A percentile compares a stretch with the other conserved stretches of the same genome.
Evolutionary conservation across 2,329 filamentous ascomycete species (phyloP).

Genomic region (Pseudodiploospora longispora): DNA sequence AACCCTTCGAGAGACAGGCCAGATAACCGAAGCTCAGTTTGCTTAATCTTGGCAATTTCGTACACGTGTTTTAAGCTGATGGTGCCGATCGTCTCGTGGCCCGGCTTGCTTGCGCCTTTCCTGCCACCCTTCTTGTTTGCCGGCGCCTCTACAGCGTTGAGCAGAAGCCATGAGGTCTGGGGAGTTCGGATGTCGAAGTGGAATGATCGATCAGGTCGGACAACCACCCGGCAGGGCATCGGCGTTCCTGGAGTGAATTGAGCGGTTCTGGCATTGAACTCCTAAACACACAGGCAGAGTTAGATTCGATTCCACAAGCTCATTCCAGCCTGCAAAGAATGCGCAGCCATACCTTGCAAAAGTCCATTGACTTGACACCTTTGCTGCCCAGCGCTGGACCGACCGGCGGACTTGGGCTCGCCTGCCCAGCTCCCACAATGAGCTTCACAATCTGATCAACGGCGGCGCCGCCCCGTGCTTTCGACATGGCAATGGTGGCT

Average conservation of each 20-base stretch:
- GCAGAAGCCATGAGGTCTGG: conserved; percentile 82
- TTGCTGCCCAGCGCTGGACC: conserved; percentile 94
- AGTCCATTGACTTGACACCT: conserved; percentile 99
- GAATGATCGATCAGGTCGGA: conserved; percentile 89
- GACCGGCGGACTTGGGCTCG: conserved; percentile 88
- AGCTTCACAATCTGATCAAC: conserved; percentile 83
- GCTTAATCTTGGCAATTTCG: conserved; percentile 97
- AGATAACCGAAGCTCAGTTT: conserved; percentile 64
- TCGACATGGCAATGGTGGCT: conserved; percentile 39
- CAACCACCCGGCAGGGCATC: conserved; percentile 81
- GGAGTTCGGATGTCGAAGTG: conserved; percentile 89
- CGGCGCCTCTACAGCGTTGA: conserved; percentile 72
- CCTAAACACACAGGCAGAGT: conserved; percentile 43
- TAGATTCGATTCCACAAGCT: neutral
- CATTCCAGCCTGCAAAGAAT: neutral
- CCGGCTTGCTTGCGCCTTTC: conserved; percentile 68
- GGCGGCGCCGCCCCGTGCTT: conserved; percentile 31
- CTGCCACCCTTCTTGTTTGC: conserved; percentile 66
- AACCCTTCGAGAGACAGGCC: conserved; percentile 63
- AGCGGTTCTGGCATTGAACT: conserved; percentile 92
- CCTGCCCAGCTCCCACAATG: conserved; percentile 93
- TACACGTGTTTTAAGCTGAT: conserved; percentile 93
- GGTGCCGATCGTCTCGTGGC: conserved; percentile 70
- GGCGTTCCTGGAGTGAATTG: conserved; percentile 78
- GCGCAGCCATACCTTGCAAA: conserved; percentile 70